These are phyloP conservation scores for Fusarium sp. DNA, from an alignment of 2,329 filamentous ascomycete species.

Conservation along the genomic window DNA sequence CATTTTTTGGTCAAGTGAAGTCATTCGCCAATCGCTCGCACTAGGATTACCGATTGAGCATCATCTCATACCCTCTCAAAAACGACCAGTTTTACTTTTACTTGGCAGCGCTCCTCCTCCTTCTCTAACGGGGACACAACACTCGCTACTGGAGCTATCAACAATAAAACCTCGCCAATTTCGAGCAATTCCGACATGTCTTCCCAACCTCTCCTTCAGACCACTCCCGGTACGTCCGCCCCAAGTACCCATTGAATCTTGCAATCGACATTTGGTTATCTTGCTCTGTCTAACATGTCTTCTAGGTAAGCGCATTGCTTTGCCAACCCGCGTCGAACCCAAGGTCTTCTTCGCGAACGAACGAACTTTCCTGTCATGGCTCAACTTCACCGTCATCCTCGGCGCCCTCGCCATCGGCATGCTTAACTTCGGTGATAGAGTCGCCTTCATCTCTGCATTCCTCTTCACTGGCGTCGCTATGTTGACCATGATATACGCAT, in stretches of 20 bases:
- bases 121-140: not conserved
- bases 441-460: slow-evolving; percentile 92
- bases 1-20: slow-evolving; percentile 7
- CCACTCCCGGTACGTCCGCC: slow-evolving; percentile 78
- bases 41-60: slow-evolving; percentile 3
- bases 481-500: slow-evolving; percentile 93
- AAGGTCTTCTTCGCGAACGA: slow-evolving; percentile 99
- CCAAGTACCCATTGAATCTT: slow-evolving; percentile 36
- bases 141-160: slow-evolving; percentile 5
- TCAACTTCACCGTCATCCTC: slow-evolving; percentile 99
- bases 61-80: not conserved
- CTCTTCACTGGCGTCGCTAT: slow-evolving; percentile 95
- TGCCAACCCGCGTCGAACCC: slow-evolving; percentile 96
- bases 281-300: slow-evolving; percentile 23
- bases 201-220: slow-evolving; percentile 94
- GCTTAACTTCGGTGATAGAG: slow-evolving; percentile 95
- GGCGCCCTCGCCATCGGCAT: slow-evolving; percentile 96
- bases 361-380: slow-evolving; percentile 98
- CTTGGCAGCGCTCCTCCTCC: not conserved
- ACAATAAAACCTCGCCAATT: slow-evolving; percentile 19
- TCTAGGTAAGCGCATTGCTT: slow-evolving; percentile 96
- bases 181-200: slow-evolving; percentile 72
- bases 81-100: not conserved
- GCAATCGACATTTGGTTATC: not conserved
- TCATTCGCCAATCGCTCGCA: slow-evolving; percentile 9